These are phyloP conservation scores for Ceratocystis huliohia DNA, from an alignment of 2,329 filamentous ascomycete species.

Conservation along the genomic window DNA sequence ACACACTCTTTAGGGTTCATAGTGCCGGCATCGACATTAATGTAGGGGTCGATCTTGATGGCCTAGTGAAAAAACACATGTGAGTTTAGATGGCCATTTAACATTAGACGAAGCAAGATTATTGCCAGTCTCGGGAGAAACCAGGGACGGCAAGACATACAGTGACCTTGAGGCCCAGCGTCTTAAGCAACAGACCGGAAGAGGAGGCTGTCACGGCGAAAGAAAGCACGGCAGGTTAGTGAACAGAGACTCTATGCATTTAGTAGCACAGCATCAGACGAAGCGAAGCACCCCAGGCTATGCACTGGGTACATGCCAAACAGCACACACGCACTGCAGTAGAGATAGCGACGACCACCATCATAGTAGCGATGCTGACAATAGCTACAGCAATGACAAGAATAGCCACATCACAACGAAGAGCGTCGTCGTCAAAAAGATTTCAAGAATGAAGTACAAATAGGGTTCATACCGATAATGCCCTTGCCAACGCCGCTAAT, in stretches of 20 bases:
- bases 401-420: not conserved
- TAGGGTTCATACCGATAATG: constrained; percentile 23
- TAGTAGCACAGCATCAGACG: not conserved
- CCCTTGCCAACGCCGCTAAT: constrained; percentile 38
- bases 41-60: constrained; percentile 40
- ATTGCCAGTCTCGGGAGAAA: not conserved
- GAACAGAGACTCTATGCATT: not conserved
- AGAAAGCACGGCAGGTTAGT: not conserved
- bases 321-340: no score
- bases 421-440: no score
- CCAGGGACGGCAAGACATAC: constrained; percentile 28
- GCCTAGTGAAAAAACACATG: constrained; percentile 51
- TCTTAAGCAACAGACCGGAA: constrained; percentile 55
- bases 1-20: constrained; percentile 31
- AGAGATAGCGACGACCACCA: not conserved
- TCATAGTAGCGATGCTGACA: not conserved
- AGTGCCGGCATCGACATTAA: constrained; percentile 31
- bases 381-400: no score
- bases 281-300: not conserved
- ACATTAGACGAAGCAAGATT: constrained; percentile 16
- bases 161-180: constrained; percentile 60
- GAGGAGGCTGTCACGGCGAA: constrained; percentile 44
- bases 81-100: constrained; percentile 49
- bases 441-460: not conserved
- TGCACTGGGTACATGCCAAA: no score